These are phyloP conservation scores for Ogataea pini DNA, from an alignment of 805 yeast genomes.

Conservation along the genomic window DNA sequence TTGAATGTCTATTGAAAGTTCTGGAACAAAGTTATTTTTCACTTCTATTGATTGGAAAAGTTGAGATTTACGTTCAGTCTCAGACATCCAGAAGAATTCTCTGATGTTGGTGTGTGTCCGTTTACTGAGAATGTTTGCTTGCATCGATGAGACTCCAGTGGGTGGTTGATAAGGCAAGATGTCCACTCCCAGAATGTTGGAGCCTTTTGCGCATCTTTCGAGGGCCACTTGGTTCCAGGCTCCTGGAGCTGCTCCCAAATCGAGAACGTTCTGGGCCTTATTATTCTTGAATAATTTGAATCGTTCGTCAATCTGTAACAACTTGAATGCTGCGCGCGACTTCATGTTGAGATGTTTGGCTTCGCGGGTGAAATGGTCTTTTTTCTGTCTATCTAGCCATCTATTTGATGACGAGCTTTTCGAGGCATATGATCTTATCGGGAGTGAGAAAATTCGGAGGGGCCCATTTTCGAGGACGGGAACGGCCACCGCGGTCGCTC, in stretches of 20 bases:
- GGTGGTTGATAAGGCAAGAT: conserved; percentile 80
- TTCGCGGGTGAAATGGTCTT: conserved; percentile 64
- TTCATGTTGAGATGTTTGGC: conserved; percentile 64
- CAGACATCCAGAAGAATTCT: conserved; percentile 44
- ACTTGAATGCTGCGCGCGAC: conserved; percentile 91
- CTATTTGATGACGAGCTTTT: conserved; percentile 53
- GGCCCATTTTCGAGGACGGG: too few relatives aligned
- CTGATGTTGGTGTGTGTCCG: conserved; percentile 59
- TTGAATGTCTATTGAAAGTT: conserved; percentile 16
- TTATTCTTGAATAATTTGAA: conserved; percentile 50
- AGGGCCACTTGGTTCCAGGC: conserved; percentile 90
- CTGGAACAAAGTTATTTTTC: conserved; percentile 6
- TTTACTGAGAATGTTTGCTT: conserved; percentile 80
- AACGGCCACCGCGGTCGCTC: too few relatives aligned
- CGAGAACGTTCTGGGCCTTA: conserved; percentile 53
- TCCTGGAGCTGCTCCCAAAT: conserved; percentile 92
- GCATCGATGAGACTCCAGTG: conserved; percentile 72
- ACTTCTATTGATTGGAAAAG: conserved; percentile 22
- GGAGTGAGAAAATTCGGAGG: too few relatives aligned
- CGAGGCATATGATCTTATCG: conserved; percentile 8
- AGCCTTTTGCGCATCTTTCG: conserved; percentile 48
- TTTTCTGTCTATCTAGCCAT: conserved; percentile 74
- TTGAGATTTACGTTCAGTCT: conserved; percentile 32
- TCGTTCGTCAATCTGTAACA: conserved; percentile 70
- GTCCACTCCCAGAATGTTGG: conserved; percentile 78